Conservation (phyloP, 2,329 filamentous ascomycete species). For the Diaporthe ilicicola region DNA sequence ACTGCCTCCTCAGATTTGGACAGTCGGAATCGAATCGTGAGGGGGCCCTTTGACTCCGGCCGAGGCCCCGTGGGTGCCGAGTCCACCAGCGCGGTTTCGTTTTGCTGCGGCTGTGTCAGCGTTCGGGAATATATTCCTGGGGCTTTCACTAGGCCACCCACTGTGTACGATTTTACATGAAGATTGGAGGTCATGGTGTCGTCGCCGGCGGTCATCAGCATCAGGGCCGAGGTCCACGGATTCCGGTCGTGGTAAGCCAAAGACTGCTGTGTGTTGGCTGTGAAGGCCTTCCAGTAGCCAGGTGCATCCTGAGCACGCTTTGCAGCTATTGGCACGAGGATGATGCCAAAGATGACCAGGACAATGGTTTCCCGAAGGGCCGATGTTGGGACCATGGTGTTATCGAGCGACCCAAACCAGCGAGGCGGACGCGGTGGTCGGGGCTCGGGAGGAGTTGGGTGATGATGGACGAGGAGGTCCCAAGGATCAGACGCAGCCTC, state of each 20-base stretch:
- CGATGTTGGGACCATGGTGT: slow-evolving; percentile 26
- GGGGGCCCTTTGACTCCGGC: slow-evolving; percentile 59
- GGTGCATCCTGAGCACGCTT: slow-evolving; percentile 33
- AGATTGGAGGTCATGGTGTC: not conserved
- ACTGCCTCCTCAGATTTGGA: not conserved
- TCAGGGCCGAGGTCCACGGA: not conserved
- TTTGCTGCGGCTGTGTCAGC: not conserved
- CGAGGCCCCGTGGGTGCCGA: slow-evolving; percentile 57
- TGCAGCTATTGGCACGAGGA: slow-evolving; percentile 33
- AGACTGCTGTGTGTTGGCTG: slow-evolving; percentile 8
- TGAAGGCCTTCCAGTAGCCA: slow-evolving; percentile 31
- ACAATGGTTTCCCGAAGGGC: slow-evolving; percentile 30
- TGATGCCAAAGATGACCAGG: slow-evolving; percentile 32
- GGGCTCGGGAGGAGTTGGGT: not conserved
- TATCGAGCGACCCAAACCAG: not conserved
- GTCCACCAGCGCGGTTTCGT: slow-evolving; percentile 3
- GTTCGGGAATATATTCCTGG: not conserved
- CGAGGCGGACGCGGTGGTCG: slow-evolving; percentile 4
- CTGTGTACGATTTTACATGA: not conserved
- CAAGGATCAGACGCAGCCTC: not conserved
- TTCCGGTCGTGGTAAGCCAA: not conserved
- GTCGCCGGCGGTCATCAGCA: not conserved
- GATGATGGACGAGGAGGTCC: not conserved
- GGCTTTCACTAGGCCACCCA: not conserved
- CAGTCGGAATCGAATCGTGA: slow-evolving; percentile 35